Percentiles rank a stretch among this genome's conserved stretches.
Evolutionary conservation across 768 basidiomycete genomes (phyloP).

Genomic region (Leccinum fibrillosum): DNA sequence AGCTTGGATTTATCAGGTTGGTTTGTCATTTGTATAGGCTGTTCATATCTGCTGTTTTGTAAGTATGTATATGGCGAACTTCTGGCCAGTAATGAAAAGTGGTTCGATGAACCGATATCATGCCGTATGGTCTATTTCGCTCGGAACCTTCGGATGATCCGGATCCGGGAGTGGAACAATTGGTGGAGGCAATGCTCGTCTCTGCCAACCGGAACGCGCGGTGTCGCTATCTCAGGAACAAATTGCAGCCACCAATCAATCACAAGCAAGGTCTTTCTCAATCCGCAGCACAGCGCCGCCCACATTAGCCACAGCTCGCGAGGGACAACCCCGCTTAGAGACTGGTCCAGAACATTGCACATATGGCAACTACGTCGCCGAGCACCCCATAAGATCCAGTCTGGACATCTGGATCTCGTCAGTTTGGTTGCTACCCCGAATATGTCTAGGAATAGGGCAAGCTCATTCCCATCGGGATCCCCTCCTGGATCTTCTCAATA

Average conservation of each 20-base stretch:
- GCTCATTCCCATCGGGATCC: constrained; percentile 50
- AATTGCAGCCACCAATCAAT: constrained; percentile 27
- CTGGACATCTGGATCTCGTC: constrained; percentile 25
- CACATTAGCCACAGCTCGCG: constrained; percentile 11
- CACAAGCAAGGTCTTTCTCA: constrained; percentile 13
- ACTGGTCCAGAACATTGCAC: constrained; percentile 30
- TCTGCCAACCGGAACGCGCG: constrained; percentile 21
- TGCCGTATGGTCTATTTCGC: constrained; percentile 18
- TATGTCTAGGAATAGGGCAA: constrained; percentile 39
- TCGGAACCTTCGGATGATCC: constrained; percentile 33
- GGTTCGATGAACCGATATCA: constrained; percentile 23
- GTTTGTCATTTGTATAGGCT: constrained; percentile 15
- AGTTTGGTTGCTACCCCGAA: constrained; percentile 29
- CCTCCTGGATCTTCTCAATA: constrained; percentile 81
- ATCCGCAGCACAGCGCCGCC: constrained; percentile 22
- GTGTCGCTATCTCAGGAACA: constrained; percentile 24
- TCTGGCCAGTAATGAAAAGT: constrained; percentile 21
- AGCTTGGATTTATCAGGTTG: constrained; percentile 3
- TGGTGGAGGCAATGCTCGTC: constrained; percentile 28
- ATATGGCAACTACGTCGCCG: constrained; percentile 38
- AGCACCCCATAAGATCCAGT: constrained; percentile 30
- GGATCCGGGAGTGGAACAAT: constrained; percentile 30
- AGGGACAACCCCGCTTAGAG: constrained; percentile 23
- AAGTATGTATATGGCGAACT: constrained; percentile 20
- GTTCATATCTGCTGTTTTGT: constrained; percentile 13